Conservation (phyloP, 2,329 filamentous ascomycete species). For the Stachybotrys echinatus region DNA sequence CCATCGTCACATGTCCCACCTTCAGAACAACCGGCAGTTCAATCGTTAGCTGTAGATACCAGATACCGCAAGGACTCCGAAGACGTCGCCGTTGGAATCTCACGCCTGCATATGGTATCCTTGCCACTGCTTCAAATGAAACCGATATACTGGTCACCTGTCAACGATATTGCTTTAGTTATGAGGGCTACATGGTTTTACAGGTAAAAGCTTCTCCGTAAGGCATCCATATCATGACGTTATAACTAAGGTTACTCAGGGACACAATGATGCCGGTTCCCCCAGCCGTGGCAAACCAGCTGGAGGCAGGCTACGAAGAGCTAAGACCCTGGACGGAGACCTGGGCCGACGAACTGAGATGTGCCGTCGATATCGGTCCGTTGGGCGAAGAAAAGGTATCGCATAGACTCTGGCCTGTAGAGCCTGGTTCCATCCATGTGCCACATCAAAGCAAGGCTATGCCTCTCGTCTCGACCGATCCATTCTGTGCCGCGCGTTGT, state of each 20-base stretch:
- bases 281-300: slow-evolving; percentile 77
- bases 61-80: slow-evolving; percentile 21
- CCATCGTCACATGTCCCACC: neutral
- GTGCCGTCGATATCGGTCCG: slow-evolving; percentile 84
- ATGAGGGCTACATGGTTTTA: slow-evolving; percentile 95
- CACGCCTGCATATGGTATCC: slow-evolving; percentile 83
- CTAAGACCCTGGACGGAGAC: slow-evolving; percentile 85
- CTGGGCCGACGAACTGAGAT: slow-evolving; percentile 86
- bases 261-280: slow-evolving; percentile 92
- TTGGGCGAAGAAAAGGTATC: slow-evolving; percentile 88
- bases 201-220: slow-evolving; percentile 38
- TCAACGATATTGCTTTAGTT: slow-evolving; percentile 82
- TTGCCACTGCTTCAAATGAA: slow-evolving; percentile 83
- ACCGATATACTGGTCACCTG: slow-evolving; percentile 95
- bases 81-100: slow-evolving; percentile 80
- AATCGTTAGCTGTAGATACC: neutral
- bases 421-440: slow-evolving; percentile 20
- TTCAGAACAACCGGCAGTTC: neutral
- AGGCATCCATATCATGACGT: neutral
- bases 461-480: slow-evolving; percentile 35
- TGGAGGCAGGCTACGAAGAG: slow-evolving; percentile 87
- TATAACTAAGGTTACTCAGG: slow-evolving; percentile 21
- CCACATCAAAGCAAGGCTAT: neutral
- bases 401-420: slow-evolving; percentile 73
- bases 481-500: slow-evolving; percentile 55